A percentile compares a stretch with the other conserved stretches of the same genome.
Conservation (phyloP, 2,329 filamentous ascomycete species). For the Fusarium verticillioides region DNA sequence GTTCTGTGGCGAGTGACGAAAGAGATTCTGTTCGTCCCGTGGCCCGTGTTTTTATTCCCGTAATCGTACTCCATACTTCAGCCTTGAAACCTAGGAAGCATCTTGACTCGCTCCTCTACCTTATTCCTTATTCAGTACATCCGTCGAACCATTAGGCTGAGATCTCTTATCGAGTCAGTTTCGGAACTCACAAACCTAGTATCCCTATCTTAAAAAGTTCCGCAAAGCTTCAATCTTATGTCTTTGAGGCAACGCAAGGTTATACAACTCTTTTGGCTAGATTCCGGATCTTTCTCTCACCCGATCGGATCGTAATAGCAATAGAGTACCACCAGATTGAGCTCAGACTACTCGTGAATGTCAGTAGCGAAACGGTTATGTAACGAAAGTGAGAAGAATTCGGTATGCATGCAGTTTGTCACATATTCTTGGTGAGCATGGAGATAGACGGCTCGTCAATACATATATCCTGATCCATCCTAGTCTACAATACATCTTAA, state of each 20-base stretch:
- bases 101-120: conserved; percentile 14
- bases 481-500: background rate
- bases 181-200: background rate
- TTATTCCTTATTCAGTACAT: background rate
- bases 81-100: background rate
- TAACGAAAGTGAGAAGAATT: background rate
- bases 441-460: background rate
- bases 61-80: conserved; percentile 30
- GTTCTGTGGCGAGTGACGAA: background rate
- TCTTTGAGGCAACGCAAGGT: background rate
- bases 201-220: background rate
- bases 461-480: background rate
- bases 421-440: background rate
- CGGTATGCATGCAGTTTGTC: background rate
- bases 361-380: background rate
- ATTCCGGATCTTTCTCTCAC: background rate
- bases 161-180: conserved; percentile 1
- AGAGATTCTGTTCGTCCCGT: background rate
- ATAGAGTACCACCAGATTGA: background rate
- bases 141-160: background rate
- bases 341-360: background rate
- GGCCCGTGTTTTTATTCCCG: conserved; percentile 4
- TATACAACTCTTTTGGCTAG: background rate
- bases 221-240: too few species aligned
- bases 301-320: background rate